Evolutionary conservation across 257 asterid genomes (phyloP), one percentile per base, ranked within the genome.

Genomic region (Ballota nigra): DNA sequence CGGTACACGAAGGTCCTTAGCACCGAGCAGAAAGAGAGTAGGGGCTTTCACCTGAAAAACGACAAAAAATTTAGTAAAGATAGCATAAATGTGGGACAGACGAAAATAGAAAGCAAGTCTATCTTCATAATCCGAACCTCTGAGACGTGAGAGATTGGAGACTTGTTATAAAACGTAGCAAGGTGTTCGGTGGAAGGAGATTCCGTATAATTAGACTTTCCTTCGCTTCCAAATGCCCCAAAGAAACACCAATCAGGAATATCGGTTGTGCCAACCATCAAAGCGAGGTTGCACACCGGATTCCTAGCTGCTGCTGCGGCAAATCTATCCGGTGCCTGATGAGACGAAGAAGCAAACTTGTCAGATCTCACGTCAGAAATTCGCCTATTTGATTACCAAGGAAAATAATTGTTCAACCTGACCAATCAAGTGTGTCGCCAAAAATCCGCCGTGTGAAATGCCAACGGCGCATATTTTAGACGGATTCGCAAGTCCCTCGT

Each of bases 401-500:
- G 5, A 52, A 23, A 63, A 40, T 9, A n/a, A 16, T 7, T 49
- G 57, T 49, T 68, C 59, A 43, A 93, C 99, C 97, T 95, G 99
- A 29, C 99, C 99, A 62, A 92, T 88, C 89, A 95, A 85, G 84
- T 89, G 98, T 0, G 98, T 92, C 6, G 96, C 77, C 79, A 95
- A 77, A 77, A 95, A 95, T 65, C 99, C 99, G 77, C 99, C 99
- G 72, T 95, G 99, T 3, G 99, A 95, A 41, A 92, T 91, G 65
- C 99, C 99, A 13, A 87, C 66, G 23, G 87, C 95, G 12, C 87
- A 87, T 81, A 95, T 80, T 79, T 95, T 92, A 70, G 96, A 86
- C 28, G 98, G 92, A 81, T 92, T 87, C 8, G 87, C 96, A 38
- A 92, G 90, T 63, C 92, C 96, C 72, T 74, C 76, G 43, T 55